phyloP scores from a whole-genome alignment of 805 yeast genomes.

The Jamesozyma jinghongensis region DNA sequence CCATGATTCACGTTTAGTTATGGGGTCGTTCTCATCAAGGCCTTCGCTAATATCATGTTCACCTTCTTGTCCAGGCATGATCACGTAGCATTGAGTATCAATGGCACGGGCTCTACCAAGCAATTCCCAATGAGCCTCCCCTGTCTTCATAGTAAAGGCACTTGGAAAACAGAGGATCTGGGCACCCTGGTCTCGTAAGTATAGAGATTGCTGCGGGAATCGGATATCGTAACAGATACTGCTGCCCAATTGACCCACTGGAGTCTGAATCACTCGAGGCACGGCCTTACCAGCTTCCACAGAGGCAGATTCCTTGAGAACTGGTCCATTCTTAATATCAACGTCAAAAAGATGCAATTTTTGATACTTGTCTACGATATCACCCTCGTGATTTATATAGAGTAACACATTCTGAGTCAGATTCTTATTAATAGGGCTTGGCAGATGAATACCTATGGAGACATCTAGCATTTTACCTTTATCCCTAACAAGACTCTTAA shows the following conservation, averaged over 20 bases:
- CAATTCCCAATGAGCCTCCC: slow-evolving; percentile 81
- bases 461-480: slow-evolving; percentile 45
- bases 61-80: slow-evolving; percentile 87
- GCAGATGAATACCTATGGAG: slow-evolving; percentile 86
- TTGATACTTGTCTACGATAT: slow-evolving; percentile 60
- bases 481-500: slow-evolving; percentile 32
- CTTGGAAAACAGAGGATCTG: slow-evolving; percentile 74
- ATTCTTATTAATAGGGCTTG: slow-evolving; percentile 32
- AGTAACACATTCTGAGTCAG: slow-evolving; percentile 53
- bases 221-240: slow-evolving; percentile 82
- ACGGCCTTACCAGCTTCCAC: slow-evolving; percentile 69
- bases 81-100: slow-evolving; percentile 77
- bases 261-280: slow-evolving; percentile 46
- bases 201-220: slow-evolving; percentile 70
- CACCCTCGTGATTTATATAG: slow-evolving; percentile 61
- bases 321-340: slow-evolving; percentile 69
- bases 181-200: slow-evolving; percentile 62
- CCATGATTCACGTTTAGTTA: slow-evolving; percentile 52
- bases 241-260: slow-evolving; percentile 57
- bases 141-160: slow-evolving; percentile 89
- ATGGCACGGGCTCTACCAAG: slow-evolving; percentile 79
- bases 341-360: slow-evolving; percentile 89
- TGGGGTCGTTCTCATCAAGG: slow-evolving; percentile 16
- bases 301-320: slow-evolving; percentile 63
- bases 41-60: slow-evolving; percentile 49